Evolutionary conservation across 768 basidiomycete species (phyloP).

Genomic region (Lentinula detonsa): DNA sequence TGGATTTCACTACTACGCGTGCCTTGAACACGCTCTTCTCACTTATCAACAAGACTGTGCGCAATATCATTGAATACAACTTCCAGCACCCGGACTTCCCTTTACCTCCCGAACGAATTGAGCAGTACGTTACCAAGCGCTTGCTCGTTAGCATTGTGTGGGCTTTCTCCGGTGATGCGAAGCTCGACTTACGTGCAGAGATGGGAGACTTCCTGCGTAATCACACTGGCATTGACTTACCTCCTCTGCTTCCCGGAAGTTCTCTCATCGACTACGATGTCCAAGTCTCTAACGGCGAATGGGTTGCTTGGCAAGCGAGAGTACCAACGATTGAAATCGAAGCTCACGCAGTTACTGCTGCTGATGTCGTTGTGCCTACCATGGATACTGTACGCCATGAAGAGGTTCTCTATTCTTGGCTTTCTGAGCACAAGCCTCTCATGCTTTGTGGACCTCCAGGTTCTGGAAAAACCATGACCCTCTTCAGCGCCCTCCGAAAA

Average conservation of each 20-base stretch:
- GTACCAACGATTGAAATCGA: constrained; percentile 97
- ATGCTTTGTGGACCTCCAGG: constrained; percentile 99
- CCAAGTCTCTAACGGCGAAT: constrained; percentile 77
- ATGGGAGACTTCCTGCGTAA: constrained; percentile 84
- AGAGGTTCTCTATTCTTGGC: constrained; percentile 97
- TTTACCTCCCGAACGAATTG: constrained; percentile 73
- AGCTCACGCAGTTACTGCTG: constrained; percentile 90
- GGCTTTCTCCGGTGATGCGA: constrained; percentile 98
- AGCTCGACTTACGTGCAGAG: constrained; percentile 79
- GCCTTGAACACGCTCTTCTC: constrained; percentile 96
- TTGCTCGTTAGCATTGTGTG: constrained; percentile 90
- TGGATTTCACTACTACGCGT: constrained; percentile 93
- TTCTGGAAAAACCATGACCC: constrained; percentile 99
- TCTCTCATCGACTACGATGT: constrained; percentile 97
- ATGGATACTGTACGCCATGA: constrained; percentile 98
- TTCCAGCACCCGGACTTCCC: constrained; percentile 94
- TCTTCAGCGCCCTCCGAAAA: constrained; percentile 96
- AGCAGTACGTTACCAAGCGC: constrained; percentile 88
- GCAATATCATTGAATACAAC: constrained; percentile 93
- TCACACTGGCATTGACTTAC: constrained; percentile 87
- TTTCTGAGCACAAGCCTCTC: constrained; percentile 96
- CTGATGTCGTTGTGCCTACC: constrained; percentile 96
- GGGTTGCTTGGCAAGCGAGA: constrained; percentile 86
- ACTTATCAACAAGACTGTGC: constrained; percentile 90
- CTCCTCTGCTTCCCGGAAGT: constrained; percentile 62